Percentiles rank a stretch among this genome's conserved stretches.
Conservation (phyloP, 805 yeast species). For the Ogataea salicorniae region DNA sequence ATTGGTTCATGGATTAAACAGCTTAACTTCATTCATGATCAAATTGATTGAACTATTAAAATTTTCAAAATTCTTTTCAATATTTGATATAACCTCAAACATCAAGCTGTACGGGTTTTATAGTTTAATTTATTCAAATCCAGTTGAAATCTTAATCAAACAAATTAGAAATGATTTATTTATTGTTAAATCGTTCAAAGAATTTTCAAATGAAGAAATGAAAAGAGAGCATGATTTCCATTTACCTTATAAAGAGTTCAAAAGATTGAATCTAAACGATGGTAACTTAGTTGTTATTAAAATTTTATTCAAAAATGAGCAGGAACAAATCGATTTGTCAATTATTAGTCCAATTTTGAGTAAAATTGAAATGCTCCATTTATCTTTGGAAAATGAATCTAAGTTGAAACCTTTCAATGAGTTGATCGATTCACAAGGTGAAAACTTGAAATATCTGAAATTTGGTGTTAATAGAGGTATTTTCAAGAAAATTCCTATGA, state of each 20-base stretch:
- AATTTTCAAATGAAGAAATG: constrained; percentile 28
- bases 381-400: constrained; percentile 26
- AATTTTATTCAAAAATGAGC: constrained; percentile 27
- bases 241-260: constrained; percentile 29
- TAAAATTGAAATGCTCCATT: constrained; percentile 24
- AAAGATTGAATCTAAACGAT: constrained; percentile 23
- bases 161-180: constrained; percentile 28
- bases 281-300: constrained; percentile 29
- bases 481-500: constrained; percentile 21
- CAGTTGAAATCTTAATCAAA: constrained; percentile 28
- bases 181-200: constrained; percentile 27
- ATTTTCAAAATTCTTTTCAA: constrained; percentile 25
- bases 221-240: constrained; percentile 30
- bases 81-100: constrained; percentile 28
- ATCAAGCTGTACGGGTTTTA: constrained; percentile 29
- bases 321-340: constrained; percentile 26
- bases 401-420: constrained; percentile 27
- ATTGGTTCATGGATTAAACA: constrained; percentile 22
- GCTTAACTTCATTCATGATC: constrained; percentile 20
- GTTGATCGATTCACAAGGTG: constrained; percentile 22
- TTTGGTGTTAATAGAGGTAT: constrained; percentile 29
- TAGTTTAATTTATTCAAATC: constrained; percentile 22
- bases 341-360: constrained; percentile 23
- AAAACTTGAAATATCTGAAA: constrained; percentile 21
- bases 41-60: constrained; percentile 19